These are phyloP conservation scores for Ailanthus altissimus DNA, from an alignment of 345 rosid species.

Conservation along the genomic window DNA sequence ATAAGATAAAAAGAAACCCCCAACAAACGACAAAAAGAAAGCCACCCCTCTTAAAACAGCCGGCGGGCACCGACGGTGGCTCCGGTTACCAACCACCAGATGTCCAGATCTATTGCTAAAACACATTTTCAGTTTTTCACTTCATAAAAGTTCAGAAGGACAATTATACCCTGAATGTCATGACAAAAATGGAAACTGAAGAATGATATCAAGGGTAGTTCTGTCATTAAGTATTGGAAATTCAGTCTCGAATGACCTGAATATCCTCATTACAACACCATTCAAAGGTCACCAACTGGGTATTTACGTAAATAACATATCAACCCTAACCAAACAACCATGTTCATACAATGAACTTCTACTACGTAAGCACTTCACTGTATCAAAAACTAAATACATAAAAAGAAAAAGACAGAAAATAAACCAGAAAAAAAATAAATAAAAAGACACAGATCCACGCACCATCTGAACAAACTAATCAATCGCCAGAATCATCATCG, in stretches of 20 bases:
- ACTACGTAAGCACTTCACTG: not conserved
- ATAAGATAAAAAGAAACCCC: not conserved
- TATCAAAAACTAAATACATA: not conserved
- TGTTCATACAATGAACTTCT: constrained; percentile 13
- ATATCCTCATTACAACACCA: not conserved
- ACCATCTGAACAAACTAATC: not conserved
- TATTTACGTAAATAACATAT: constrained; percentile 7
- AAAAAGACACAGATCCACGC: constrained; percentile 10
- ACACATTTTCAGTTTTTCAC: too few relatives aligned
- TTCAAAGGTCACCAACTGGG: not conserved
- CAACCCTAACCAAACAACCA: not conserved
- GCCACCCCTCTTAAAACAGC: too few relatives aligned
- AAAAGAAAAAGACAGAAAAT: not conserved
- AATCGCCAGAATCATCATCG: constrained; percentile 59
- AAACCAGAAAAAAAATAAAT: not conserved
- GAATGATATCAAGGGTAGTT: not conserved
- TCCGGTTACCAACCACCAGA: not conserved
- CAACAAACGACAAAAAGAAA: not conserved
- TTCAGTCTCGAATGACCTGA: not conserved
- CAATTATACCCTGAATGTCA: not conserved
- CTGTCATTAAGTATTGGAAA: not conserved
- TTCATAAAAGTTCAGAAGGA: not conserved
- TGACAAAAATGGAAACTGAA: not conserved
- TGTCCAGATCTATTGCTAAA: too few relatives aligned
- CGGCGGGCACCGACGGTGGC: constrained; percentile 6